Percentiles rank a stretch among this genome's conserved stretches.
Conservation (phyloP, 768 basidiomycete species). For the Panaeolus papilionaceus region DNA sequence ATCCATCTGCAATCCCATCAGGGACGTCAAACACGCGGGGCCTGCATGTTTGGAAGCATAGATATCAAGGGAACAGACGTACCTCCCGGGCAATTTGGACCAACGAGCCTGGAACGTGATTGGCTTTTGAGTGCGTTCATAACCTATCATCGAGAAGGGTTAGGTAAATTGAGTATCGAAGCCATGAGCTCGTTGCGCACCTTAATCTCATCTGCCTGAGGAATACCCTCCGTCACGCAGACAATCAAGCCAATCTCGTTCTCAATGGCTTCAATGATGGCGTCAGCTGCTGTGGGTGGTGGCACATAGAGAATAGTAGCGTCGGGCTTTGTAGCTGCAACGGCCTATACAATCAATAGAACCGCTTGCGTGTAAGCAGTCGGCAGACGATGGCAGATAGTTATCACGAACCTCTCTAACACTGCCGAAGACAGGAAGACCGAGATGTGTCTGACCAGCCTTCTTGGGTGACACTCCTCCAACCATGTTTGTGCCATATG, state of each 20-base stretch:
- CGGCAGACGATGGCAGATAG: background rate
- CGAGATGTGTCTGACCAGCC: slow-evolving; percentile 94
- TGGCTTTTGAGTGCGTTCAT: slow-evolving; percentile 94
- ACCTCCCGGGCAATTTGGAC: slow-evolving; percentile 96
- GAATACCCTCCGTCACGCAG: slow-evolving; percentile 98
- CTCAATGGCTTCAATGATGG: slow-evolving; percentile 98
- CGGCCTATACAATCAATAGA: slow-evolving; percentile 62
- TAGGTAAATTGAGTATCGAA: slow-evolving; percentile 2
- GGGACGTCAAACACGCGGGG: background rate
- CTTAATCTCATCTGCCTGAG: slow-evolving; percentile 95
- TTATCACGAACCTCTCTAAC: slow-evolving; percentile 78
- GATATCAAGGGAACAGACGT: slow-evolving; percentile 23
- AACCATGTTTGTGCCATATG: slow-evolving; percentile 96
- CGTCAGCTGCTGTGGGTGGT: slow-evolving; percentile 94
- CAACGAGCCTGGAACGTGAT: slow-evolving; percentile 93
- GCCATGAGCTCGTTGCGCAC: slow-evolving; percentile 44
- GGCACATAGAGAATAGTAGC: slow-evolving; percentile 98
- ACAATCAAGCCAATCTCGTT: slow-evolving; percentile 98
- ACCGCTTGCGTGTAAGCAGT: slow-evolving; percentile 1
- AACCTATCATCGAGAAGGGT: slow-evolving; percentile 56
- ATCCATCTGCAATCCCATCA: background rate
- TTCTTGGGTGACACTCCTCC: slow-evolving; percentile 98
- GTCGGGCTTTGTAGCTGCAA: slow-evolving; percentile 84
- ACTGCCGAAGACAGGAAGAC: slow-evolving; percentile 91
- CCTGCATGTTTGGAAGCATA: background rate